phyloP scores from a whole-genome alignment of 139 green algal genomes.

The Parachlorella kessleri region DNA sequence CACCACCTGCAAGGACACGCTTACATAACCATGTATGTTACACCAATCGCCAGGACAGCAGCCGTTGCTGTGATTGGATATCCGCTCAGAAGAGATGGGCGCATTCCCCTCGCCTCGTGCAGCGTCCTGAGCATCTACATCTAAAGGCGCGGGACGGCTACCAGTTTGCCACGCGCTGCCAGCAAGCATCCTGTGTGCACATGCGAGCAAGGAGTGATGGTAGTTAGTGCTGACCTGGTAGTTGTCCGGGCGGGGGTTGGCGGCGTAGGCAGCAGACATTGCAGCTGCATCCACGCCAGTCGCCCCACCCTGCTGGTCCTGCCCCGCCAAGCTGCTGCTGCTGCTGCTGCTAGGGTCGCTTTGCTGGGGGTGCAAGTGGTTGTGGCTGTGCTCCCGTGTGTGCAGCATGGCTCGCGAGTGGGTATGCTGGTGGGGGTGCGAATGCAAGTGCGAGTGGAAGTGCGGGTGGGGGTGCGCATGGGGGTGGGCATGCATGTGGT shows the following conservation, averaged over 20 bases:
- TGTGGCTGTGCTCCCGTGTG: neutral
- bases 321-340: neutral
- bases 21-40: too few species aligned
- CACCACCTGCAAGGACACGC: constrained; percentile 14
- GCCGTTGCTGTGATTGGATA: too few species aligned
- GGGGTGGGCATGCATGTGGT: neutral
- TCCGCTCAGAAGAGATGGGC: too few species aligned
- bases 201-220: too few species aligned
- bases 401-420: neutral
- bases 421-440: neutral
- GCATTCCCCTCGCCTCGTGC: too few species aligned
- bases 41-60: too few species aligned
- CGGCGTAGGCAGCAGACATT: constrained; percentile 4
- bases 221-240: too few species aligned
- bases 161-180: too few species aligned
- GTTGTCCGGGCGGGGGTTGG: neutral
- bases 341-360: neutral
- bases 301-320: neutral
- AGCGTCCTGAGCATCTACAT: too few species aligned
- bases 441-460: neutral
- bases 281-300: neutral
- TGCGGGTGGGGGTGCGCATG: constrained; percentile 4
- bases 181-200: too few species aligned
- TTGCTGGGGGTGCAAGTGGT: neutral
- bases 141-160: too few species aligned